Evolutionary conservation across 1,139 yeast genomes (phyloP), one percentile per base, ranked within the genome.

Genomic region (Pichia norvegensis): DNA sequence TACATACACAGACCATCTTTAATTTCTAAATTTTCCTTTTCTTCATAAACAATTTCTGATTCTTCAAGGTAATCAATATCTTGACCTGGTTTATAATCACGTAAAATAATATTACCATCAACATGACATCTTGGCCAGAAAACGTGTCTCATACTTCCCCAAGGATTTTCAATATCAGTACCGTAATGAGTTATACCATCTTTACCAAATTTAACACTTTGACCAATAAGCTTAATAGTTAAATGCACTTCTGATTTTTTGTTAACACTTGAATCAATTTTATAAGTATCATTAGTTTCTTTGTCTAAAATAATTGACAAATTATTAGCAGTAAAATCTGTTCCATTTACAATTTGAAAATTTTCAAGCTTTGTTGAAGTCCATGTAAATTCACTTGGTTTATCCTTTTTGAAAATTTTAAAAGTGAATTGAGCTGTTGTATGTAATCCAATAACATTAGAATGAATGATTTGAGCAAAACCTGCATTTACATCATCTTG

Each of bases 101-200:
- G 49, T 29, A 51, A 29, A 29, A 49, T 51, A 51, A 92, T 67
- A 29, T 77, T 70, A 57, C 98, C 98, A 21, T 60, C 60, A 40
- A 79, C 83, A 16, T 66, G 53, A 64, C 90, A 82, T 61, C 97
- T 76, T 51, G 98, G 98, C 97, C 97, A 92, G 68, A 92, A 92
- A 19, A 79, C 71, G 62, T 92, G 98, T 66, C 96, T 80, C 97
- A 92, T 88, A 17, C 85, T 73, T 11, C 98, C 98, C 98, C 98
- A 92, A 22, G 97, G 97, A 54, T 85, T 78, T 33, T 71, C 74
- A 20, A 73, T 59, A 61, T 90, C 90, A 36, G 82, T 84, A 51
- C 98, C 98, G 63, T 87, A 92, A 54, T 74, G 73, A 20, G 97
- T 84, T 43, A 74, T 67, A 52, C 97, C 97, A 60, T 88, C 87